These are phyloP conservation scores for Skeletonema menzelii DNA, from an alignment of 108 stramenopile genomes.

Conservation along the genomic window DNA sequence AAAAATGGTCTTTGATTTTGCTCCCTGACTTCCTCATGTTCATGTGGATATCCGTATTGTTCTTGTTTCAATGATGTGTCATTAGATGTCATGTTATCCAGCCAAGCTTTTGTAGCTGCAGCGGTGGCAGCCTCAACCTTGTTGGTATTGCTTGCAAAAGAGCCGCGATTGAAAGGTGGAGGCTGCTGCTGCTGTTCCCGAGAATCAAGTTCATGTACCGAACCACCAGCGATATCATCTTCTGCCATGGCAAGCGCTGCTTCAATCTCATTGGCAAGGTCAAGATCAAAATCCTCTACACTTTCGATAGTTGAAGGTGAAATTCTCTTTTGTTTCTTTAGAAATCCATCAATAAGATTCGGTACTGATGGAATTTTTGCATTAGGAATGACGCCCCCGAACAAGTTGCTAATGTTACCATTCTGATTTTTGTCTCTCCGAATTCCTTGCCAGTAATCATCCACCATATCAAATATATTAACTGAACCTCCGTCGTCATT, in stretches of 20 bases:
- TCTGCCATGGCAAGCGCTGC: slow-evolving; percentile 1
- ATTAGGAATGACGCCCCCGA: not conserved
- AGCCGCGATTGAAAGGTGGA: not conserved
- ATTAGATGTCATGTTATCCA: not conserved
- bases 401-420: not conserved
- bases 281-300: not conserved
- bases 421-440: not conserved
- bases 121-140: not conserved
- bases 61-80: not conserved
- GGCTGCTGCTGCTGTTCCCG: not conserved
- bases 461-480: not conserved
- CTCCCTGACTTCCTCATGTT: not conserved
- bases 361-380: not conserved
- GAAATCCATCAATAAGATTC: not conserved
- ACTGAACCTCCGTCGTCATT: not conserved
- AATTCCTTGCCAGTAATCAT: not conserved
- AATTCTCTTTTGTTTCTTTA: not conserved
- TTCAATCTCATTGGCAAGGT: not conserved
- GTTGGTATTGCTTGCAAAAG: not conserved
- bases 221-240: not conserved
- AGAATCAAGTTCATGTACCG: not conserved
- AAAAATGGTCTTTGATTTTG: not conserved
- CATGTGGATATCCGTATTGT: not conserved
- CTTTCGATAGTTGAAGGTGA: not conserved
- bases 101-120: not conserved